Percentiles rank a stretch among this genome's conserved stretches.
Evolutionary conservation across 2,329 filamentous ascomycete genomes (phyloP).

Genomic region (Incumbomyces delicatus): DNA sequence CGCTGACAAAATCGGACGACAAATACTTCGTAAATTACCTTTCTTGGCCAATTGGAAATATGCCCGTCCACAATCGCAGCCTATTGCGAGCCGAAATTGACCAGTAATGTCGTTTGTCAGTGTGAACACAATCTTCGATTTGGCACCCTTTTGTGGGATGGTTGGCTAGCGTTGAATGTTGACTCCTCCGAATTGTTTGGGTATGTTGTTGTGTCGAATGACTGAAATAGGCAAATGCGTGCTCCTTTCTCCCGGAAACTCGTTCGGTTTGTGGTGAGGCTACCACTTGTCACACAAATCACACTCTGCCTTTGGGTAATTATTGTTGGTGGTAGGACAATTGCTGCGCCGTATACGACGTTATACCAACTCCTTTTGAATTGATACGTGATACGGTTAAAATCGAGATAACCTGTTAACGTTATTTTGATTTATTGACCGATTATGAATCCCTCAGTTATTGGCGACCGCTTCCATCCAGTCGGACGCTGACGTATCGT

Average conservation of each 20-base stretch:
- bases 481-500: too few relatives aligned
- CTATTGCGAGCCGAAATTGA: slow-evolving; percentile 1
- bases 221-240: not conserved
- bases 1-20: not conserved
- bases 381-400: not conserved
- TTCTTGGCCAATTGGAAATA: slow-evolving; percentile 1
- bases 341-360: not conserved
- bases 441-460: too few relatives aligned
- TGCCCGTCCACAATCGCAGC: not conserved
- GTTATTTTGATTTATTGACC: too few relatives aligned
- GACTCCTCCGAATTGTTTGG: not conserved
- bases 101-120: not conserved
- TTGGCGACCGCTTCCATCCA: too few relatives aligned
- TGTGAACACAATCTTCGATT: slow-evolving; percentile 1
- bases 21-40: not conserved
- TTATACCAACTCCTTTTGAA: not conserved
- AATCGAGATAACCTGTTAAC: too few relatives aligned
- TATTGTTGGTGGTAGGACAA: not conserved
- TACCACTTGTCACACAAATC: slow-evolving; percentile 5
- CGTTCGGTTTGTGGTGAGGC: not conserved
- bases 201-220: not conserved
- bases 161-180: not conserved
- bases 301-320: not conserved
- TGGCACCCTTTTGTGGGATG: slow-evolving; percentile 1
- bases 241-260: not conserved